Percentiles rank a stretch among this genome's conserved stretches.
These are phyloP conservation scores for Xylaria telfairii DNA, from an alignment of 495 filamentous ascomycete genomes.

Conservation along the genomic window DNA sequence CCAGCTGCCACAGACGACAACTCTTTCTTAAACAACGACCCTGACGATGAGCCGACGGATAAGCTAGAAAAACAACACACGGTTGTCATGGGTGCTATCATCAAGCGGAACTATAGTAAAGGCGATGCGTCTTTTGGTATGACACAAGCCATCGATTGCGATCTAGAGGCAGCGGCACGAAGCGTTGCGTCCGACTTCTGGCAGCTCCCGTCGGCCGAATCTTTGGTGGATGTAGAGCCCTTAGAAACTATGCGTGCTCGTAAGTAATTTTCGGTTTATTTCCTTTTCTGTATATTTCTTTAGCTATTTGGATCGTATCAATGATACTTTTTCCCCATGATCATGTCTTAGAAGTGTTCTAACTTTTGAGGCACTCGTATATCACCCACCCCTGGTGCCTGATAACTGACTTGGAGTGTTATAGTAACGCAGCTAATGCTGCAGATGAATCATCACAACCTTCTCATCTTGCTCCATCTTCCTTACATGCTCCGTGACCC, in stretches of 20 bases:
- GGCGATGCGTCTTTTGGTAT: slow-evolving; percentile 32
- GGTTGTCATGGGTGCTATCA: slow-evolving; percentile 45
- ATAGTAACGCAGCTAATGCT: slow-evolving; percentile 41
- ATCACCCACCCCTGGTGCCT: not conserved
- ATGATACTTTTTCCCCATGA: not conserved
- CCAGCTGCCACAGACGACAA: slow-evolving; percentile 44
- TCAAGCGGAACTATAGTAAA: slow-evolving; percentile 47
- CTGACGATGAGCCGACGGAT: slow-evolving; percentile 36
- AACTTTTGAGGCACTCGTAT: not conserved
- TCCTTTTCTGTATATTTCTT: not conserved
- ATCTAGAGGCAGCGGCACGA: slow-evolving; percentile 48
- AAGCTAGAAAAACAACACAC: slow-evolving; percentile 44
- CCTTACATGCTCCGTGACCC: slow-evolving; percentile 55
- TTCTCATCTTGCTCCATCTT: slow-evolving; percentile 52
- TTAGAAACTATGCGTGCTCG: slow-evolving; percentile 28
- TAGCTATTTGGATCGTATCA: not conserved
- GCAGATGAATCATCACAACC: slow-evolving; percentile 55
- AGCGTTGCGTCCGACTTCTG: slow-evolving; percentile 48
- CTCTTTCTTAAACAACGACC: slow-evolving; percentile 40
- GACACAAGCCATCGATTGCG: slow-evolving; percentile 53
- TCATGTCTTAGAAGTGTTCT: not conserved
- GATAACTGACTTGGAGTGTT: slow-evolving; percentile 4
- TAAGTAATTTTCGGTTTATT: slow-evolving; percentile 1
- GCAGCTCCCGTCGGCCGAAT: slow-evolving; percentile 26
- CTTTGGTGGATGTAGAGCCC: not conserved